Base-by-base conservation (phyloP, 345 rosid genomes). In the Diplotaxis tenuifolia region DNA sequence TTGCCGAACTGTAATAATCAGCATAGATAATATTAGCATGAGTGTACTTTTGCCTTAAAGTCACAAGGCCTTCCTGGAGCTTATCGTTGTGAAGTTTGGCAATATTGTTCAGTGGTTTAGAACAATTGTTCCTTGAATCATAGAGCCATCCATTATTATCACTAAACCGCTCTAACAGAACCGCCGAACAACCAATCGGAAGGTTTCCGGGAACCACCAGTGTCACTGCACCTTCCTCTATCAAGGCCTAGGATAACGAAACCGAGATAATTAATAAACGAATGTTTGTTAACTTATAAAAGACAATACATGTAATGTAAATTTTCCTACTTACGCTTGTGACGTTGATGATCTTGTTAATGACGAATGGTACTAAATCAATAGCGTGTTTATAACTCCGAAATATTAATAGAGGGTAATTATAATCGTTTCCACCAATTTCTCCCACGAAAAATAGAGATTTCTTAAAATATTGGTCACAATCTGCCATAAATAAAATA, bases 1-100 rank as follows among this genome's bases (percentile, higher is more conserved):
- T 57, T 9, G 62, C 62, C n/a, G 62, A 57, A 57, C 62, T 36
- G 21, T 57, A 57, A 57, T 57, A 57, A 57, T 57, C 62, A 57
- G 62, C 62, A 27, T 57, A 57, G 6, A 57, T 27, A n/a, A 57
- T 57, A 20, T n/a, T 57, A n/a, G 62, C 36, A 27, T 57, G 62
- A 27, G 62, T 18, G 36, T 57, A 56, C 19, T 56, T 23, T 25
- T 23, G 61, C 10, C 61, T 56, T 14, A 56, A 14, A 25, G 19
- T 56, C 61, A 2, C 32, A 23, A 56, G 61, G 19, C 10, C 20
- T 57, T 57, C 16, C 36, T 57, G 19, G 20, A 57, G 62, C 36
- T 57, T 57, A 57, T 9, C 12, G 28, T 57, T 57, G 36, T 57
- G 62, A 57, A 57, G 62, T 21, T 27, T 57, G 9, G 62, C 62